These are phyloP conservation scores for Lizonia empirigonia DNA, from an alignment of 2,329 filamentous ascomycete species.

Conservation along the genomic window DNA sequence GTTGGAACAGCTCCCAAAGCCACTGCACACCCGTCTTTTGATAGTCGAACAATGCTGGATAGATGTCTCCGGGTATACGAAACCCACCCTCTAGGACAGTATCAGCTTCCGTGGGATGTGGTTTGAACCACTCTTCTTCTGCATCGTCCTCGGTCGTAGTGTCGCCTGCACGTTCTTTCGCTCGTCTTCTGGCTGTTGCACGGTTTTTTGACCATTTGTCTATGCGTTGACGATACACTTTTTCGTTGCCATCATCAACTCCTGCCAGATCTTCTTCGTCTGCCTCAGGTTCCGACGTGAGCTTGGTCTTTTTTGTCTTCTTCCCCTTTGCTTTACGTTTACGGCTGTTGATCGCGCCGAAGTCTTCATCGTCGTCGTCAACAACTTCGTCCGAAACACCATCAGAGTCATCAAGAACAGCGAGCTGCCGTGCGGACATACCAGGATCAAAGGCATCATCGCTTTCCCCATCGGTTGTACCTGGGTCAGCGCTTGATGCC, in stretches of 20 bases:
- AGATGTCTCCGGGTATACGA: conserved; percentile 88
- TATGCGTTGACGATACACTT: conserved; percentile 76
- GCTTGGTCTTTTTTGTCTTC: conserved; percentile 30
- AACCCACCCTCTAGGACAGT: conserved; percentile 75
- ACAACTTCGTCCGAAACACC: conserved; percentile 41
- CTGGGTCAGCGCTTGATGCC: conserved; percentile 25
- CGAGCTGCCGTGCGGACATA: conserved; percentile 48
- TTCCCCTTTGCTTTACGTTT: conserved; percentile 48
- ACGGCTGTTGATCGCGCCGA: conserved; percentile 28
- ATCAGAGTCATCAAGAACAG: conserved; percentile 48
- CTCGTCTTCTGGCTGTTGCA: conserved; percentile 62
- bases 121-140: conserved; percentile 78
- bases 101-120: conserved; percentile 82
- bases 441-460: conserved; percentile 52
- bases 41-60: conserved; percentile 90
- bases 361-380: conserved; percentile 48
- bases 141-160: conserved; percentile 39
- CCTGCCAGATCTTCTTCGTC: conserved; percentile 62
- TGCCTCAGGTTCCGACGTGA: conserved; percentile 27
- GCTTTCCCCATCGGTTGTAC: conserved; percentile 41
- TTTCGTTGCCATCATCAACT: conserved; percentile 88
- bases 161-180: conserved; percentile 44
- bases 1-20: conserved; percentile 89
- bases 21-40: conserved; percentile 97
- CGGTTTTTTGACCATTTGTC: conserved; percentile 73